Evolutionary conservation across 306 rosid species (phyloP), one percentile per base, ranked within the genome.

Genomic region (Rosa persica): DNA sequence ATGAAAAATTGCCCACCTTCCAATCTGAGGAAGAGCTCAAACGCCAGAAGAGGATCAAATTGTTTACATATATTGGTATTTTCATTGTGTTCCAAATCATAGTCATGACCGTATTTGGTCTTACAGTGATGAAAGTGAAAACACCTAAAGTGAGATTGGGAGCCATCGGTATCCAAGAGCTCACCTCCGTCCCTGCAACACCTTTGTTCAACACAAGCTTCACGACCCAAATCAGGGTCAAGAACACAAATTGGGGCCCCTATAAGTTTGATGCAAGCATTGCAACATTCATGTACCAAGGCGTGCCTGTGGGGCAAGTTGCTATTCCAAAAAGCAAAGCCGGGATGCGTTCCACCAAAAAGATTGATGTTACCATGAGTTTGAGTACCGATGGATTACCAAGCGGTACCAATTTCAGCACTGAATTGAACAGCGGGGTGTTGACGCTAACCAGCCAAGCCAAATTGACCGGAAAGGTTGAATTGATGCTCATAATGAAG

Each of bases 181-280:
- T 75, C 4, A 44, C 5, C 30, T 17, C 20, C 12, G 44, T 36
- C 22, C 34, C 57, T 20, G 6, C 44, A 39, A 38, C 65, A 4
- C 64, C 76, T 20, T 74, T 49, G 2, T 74, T 57, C 17, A 19
- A 40, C 39, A 11, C 62, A 25, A 74, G 10, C 16, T 60, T 74
- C 25, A 40, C 38, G 8, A 58, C 76, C 61, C 61, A 78, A 70
- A 57, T 78, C 36, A 43, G 54, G 55, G 48, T 70, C 22, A 78
- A 78, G 70, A 78, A 70, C 62, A 43, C 72, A 36, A 76, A 76
- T 6, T 68, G 64, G 54, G 76, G 70, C 43, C 70, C 70, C 27
- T 78, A 70, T 16, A 78, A 70, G n/a, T 78, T 40, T 2, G 62
- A 44, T 27, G 47, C 55, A 11, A 54, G 67, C 16, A 44, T 5